Conservation (phyloP, 768 basidiomycete genomes). For the Boletus vinaceobasis region DNA sequence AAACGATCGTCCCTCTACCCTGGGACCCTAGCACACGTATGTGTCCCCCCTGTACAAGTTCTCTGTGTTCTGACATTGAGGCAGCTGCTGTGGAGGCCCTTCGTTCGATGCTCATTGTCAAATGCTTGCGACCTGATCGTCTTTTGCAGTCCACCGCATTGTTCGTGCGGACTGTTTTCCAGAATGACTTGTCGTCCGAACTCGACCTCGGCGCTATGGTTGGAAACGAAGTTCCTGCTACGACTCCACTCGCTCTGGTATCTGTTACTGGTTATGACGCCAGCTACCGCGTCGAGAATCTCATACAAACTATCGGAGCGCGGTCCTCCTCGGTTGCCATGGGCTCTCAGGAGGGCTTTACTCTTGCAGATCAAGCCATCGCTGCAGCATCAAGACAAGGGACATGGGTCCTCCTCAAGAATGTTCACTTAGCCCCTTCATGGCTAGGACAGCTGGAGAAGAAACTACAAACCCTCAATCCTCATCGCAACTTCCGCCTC, state of each 20-base stretch:
- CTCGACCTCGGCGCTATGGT: conserved; percentile 81
- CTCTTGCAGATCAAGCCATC: conserved; percentile 94
- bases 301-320: conserved; percentile 72
- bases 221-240: conserved; percentile 69
- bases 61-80: conserved; percentile 15
- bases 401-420: conserved; percentile 95
- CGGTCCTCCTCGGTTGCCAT: conserved; percentile 91
- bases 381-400: conserved; percentile 89
- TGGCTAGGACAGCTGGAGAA: conserved; percentile 98
- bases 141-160: conserved; percentile 76
- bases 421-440: conserved; percentile 91
- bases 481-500: conserved; percentile 88
- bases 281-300: conserved; percentile 91
- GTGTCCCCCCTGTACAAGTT: conserved; percentile 29
- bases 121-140: conserved; percentile 91
- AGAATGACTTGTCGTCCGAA: conserved; percentile 72
- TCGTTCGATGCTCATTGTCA: conserved; percentile 74
- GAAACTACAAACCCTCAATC: conserved; percentile 87
- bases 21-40: conserved; percentile 79
- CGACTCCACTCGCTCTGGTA: conserved; percentile 83
- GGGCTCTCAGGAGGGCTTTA: conserved; percentile 98
- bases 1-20: conserved; percentile 64
- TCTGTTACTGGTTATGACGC: conserved; percentile 98
- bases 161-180: conserved; percentile 76
- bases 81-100: conserved; percentile 71